Conservation (phyloP, 371 early-diverging fungal species). For the Blastocladiella emersonii region DNA sequence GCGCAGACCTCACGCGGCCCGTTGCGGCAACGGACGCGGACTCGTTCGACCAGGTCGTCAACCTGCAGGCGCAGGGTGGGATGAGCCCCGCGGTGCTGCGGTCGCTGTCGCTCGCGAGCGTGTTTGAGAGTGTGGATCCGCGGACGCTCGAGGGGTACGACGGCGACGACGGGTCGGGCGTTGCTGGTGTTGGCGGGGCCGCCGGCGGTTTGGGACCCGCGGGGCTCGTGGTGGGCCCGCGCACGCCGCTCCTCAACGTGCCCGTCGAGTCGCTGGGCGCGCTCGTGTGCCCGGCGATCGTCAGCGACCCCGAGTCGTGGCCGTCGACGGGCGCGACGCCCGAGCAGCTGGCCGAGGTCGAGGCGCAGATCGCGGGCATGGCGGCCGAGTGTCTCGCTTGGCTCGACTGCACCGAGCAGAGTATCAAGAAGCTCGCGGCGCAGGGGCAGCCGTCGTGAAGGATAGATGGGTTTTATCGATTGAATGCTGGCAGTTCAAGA, state of each 20-base stretch:
- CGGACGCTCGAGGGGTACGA: not conserved
- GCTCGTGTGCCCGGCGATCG: not conserved
- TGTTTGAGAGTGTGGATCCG: not conserved
- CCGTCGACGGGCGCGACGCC: not conserved
- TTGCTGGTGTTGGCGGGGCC: not conserved
- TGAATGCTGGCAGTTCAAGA: too few species aligned
- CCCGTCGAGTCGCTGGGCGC: not conserved
- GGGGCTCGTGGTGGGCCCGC: too few species aligned
- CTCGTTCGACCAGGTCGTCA: not conserved
- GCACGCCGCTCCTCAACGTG: too few species aligned
- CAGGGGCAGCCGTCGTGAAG: too few species aligned
- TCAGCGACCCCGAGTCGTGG: not conserved
- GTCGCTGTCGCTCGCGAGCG: not conserved
- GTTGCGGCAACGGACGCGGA: too few species aligned
- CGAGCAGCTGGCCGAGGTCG: not conserved
- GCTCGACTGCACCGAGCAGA: not conserved
- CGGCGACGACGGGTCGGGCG: not conserved
- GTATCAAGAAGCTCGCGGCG: too few species aligned
- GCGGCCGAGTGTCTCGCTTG: not conserved
- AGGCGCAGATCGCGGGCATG: not conserved
- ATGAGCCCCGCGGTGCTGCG: not conserved
- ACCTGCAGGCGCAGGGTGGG: not conserved
- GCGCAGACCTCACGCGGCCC: not conserved
- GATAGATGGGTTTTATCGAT: too few species aligned
- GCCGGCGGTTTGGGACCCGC: too few species aligned